Base-by-base conservation (phyloP, 768 basidiomycete species). In the Leccinum boreale region DNA sequence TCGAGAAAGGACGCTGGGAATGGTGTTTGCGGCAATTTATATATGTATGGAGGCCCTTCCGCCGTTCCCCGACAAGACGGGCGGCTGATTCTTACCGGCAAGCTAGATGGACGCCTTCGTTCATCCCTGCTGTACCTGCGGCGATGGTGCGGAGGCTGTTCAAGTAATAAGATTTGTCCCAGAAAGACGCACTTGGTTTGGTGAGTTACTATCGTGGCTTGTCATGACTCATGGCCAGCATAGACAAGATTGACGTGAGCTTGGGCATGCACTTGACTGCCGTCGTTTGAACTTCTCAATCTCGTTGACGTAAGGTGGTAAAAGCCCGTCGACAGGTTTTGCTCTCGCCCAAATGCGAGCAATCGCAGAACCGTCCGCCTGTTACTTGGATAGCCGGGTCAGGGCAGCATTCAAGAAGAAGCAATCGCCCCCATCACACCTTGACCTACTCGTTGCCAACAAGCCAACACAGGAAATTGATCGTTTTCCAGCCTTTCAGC, bases 401-500 rank as follows among this genome's bases (percentile, higher is more conserved):
- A 39, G 39, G 17, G 39, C 39, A 39, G n/a, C 9, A 39, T n/a
- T 39, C 39, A 39, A 45, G 21, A 17, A 29, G 39, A 42, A 19
- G 9, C 50, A 26, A 17, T 15, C 19, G 33, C 24, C 11, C 5
- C 17, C 17, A 19, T 45, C 50, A 19, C 8, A 12, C 14, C 24
- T 53, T n/a, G 2, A 24, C 35, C 15, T 10, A 50, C 23, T 33
- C 24, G 5, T 31, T 19, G 44, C 23, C 26, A 60, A 53, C 45
- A 52, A 29, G 17, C 54, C 52, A 57, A 53, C 52, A 55, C 15
- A 33, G 71, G 70, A 39, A n/a, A 11, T 74, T 70, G 59, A 92
- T 84, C 81, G 89, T 81, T 28, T 80, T 80, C 39, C 50, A 96
- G 77, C 70, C 98, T 97, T 55, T 91, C 92, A 53, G 92, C 65